A percentile compares a stretch with the other conserved stretches of the same genome.
Conservation (phyloP, 2,329 filamentous ascomycete genomes). For the Torrubiellomyces zombiae region DNA sequence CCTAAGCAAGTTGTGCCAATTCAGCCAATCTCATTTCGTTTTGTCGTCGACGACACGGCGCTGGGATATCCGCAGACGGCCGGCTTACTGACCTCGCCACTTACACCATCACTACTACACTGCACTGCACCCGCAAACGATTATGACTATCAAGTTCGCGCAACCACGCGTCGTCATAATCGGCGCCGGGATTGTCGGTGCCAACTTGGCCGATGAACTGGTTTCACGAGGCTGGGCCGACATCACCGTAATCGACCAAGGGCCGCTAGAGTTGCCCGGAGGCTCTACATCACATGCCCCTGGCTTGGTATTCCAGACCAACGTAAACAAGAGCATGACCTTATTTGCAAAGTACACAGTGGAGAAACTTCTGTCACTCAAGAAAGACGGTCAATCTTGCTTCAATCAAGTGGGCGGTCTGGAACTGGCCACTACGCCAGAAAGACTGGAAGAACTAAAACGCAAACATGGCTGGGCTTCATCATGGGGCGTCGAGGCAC, state of each 20-base stretch:
- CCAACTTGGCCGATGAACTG: slow-evolving; percentile 48
- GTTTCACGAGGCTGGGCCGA: slow-evolving; percentile 43
- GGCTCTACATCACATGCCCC: slow-evolving; percentile 51
- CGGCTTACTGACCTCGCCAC: too few species aligned
- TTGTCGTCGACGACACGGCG: too few species aligned
- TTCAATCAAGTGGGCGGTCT: slow-evolving; percentile 48
- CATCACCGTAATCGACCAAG: slow-evolving; percentile 49
- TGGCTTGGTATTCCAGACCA: slow-evolving; percentile 48
- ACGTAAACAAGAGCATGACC: slow-evolving; percentile 38
- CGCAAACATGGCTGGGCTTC: slow-evolving; percentile 42
- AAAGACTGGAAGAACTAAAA: slow-evolving; percentile 42
- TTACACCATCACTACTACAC: too few species aligned
- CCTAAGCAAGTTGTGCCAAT: too few species aligned
- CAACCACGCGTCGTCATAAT: slow-evolving; percentile 37
- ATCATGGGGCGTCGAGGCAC: slow-evolving; percentile 43
- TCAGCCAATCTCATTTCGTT: too few species aligned
- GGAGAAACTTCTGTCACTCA: slow-evolving; percentile 38
- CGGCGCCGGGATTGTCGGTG: slow-evolving; percentile 47
- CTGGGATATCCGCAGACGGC: too few species aligned
- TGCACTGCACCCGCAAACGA: too few species aligned
- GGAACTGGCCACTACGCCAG: slow-evolving; percentile 44
- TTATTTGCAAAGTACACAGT: slow-evolving; percentile 44
- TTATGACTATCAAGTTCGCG: slow-evolving; percentile 13
- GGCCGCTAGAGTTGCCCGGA: slow-evolving; percentile 43
- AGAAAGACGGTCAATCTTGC: slow-evolving; percentile 21